A percentile compares a stretch with the other conserved stretches of the same genome.
Conservation (phyloP, 306 rosid species). For the Lathyrus tuberosus region DNA sequence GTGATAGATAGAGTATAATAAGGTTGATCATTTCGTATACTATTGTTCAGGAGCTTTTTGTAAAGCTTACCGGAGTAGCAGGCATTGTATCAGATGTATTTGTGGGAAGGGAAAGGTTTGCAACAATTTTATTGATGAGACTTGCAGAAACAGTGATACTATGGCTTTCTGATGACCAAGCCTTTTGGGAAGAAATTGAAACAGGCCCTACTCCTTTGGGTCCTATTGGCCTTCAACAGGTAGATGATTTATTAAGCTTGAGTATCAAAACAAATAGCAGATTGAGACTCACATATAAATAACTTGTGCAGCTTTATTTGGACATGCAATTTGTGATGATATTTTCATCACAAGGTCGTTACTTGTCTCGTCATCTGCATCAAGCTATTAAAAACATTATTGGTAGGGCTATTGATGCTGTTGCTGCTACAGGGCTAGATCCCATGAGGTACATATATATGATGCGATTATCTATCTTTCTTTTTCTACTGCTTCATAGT, state of each 20-base stretch:
- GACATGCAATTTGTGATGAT: constrained; percentile 95
- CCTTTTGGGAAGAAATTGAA: constrained; percentile 87
- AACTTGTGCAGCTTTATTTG: constrained; percentile 70
- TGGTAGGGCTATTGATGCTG: constrained; percentile 70
- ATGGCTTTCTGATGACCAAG: constrained; percentile 85
- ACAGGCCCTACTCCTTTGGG: constrained; percentile 71
- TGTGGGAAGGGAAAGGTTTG: constrained; percentile 87
- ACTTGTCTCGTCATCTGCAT: constrained; percentile 77
- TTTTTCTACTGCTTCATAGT: constrained; percentile 15
- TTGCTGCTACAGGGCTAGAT: constrained; percentile 81
- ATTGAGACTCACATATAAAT: not conserved
- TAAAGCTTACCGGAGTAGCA: constrained; percentile 65
- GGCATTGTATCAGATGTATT: constrained; percentile 70
- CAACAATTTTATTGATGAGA: constrained; percentile 84
- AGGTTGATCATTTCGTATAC: not conserved
- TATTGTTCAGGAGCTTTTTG: constrained; percentile 61
- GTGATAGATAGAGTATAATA: not conserved
- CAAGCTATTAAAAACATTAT: constrained; percentile 80
- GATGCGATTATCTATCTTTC: constrained; percentile 1
- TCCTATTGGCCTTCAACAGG: constrained; percentile 94
- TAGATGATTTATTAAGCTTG: constrained; percentile 13
- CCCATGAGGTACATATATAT: constrained; percentile 42
- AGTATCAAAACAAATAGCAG: not conserved
- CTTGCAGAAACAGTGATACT: constrained; percentile 82
- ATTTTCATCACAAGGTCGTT: constrained; percentile 89